Evolutionary conservation across 305 asterid genomes (phyloP), one percentile per base, ranked within the genome.

Genomic region (Solanum aculeatissimum): DNA sequence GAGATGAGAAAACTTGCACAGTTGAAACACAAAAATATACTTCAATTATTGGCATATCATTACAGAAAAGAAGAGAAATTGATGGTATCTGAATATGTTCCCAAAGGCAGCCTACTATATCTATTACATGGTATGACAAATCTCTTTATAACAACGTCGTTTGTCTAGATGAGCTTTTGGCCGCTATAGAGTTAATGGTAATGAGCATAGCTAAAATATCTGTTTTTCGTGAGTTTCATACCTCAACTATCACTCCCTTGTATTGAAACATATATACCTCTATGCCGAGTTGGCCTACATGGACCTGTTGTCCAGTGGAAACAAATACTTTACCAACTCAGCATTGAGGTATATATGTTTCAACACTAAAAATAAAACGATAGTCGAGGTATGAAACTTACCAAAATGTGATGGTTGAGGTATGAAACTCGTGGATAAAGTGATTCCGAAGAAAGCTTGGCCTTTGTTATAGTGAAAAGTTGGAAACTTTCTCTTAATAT

Each of bases 41-140:
- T 97, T 87, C 89, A 98, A 6, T 94, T 94, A n/a, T 90, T 97
- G 93, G 99, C 98, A 0, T 95, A 90, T 85, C 98, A 92, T 90
- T 95, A 88, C 84, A 88, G 95, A 90, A 95, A 91, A 80, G 98
- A 97, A 32, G 99, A 97, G 92, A 97, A 95, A 87, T 93, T 97
- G 35, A 55, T 97, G 88, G 94, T 97, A 25, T 88, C 94, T 4
- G 93, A 94, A 86, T 93, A 45, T 63, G 71, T 94, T 47, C 91
- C 97, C 6, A 92, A 85, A 84, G 99, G 98, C 84, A 97, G 98
- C 92, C 88, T 97, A 35, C 69, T 93, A 84, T 89, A 87, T 85
- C 84, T 94, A 27, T 91, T 97, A 25, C 99, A 97, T 81, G 99
- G 99, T 96, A 91, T 9, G 65, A 12, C 19, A 21, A 32, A 4